phyloP scores from a whole-genome alignment of 805 yeast species.

The Millerago galiae region DNA sequence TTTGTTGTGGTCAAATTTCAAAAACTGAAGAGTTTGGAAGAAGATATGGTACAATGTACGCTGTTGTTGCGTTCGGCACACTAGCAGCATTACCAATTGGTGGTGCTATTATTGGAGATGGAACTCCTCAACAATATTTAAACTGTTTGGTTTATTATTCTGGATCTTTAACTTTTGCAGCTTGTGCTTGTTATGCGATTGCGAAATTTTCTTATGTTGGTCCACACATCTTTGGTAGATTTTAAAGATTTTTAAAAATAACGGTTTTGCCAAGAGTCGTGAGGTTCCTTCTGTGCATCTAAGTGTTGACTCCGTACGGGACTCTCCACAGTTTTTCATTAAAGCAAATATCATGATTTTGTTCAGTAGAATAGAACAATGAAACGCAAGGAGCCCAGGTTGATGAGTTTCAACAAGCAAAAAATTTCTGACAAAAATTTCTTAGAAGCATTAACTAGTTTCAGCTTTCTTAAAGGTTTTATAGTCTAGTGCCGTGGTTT shows the following conservation, averaged over 20 bases:
- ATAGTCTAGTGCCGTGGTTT: too few species aligned
- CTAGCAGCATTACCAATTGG: conserved; percentile 44
- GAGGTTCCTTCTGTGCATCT: neutral
- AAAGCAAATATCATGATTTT: too few species aligned
- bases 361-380: too few species aligned
- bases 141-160: conserved; percentile 29
- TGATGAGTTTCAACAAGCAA: too few species aligned
- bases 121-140: conserved; percentile 27
- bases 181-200: conserved; percentile 34
- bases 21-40: conserved; percentile 46
- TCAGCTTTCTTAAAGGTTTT: neutral
- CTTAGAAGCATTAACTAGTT: too few species aligned
- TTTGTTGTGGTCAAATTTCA: conserved; percentile 53
- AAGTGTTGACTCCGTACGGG: neutral
- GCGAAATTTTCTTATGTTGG: conserved; percentile 28
- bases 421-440: too few species aligned
- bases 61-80: conserved; percentile 47
- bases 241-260: neutral
- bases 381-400: too few species aligned
- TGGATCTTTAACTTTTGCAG: conserved; percentile 29
- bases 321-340: too few species aligned
- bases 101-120: conserved; percentile 41
- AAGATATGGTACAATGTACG: conserved; percentile 52
- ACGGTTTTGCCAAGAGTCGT: neutral
- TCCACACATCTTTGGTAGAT: neutral